Evolutionary conservation across 768 basidiomycete genomes (phyloP).

Genomic region (Termitomyces sp.): DNA sequence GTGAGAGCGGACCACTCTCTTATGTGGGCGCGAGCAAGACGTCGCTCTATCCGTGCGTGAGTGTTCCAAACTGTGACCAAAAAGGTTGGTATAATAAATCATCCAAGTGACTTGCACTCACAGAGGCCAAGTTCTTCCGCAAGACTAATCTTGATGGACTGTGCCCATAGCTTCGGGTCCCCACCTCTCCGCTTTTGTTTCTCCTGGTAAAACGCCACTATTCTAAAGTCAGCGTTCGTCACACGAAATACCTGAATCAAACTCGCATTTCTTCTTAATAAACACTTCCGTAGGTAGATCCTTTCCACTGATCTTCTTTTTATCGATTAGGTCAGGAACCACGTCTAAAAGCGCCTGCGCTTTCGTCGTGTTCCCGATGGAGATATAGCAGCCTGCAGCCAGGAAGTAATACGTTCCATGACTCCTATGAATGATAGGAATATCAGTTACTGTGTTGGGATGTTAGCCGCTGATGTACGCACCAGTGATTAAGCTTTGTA

Average conservation of each 20-base stretch:
- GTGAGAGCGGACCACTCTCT: conserved; percentile 43
- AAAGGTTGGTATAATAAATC: not conserved
- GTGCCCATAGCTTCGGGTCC: conserved; percentile 41
- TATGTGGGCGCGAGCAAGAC: conserved; percentile 55
- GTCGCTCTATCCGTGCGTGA: conserved; percentile 51
- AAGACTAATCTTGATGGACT: conserved; percentile 57
- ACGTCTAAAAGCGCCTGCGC: conserved; percentile 57
- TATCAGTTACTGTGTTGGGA: not conserved
- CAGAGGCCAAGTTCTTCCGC: conserved; percentile 75
- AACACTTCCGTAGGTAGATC: conserved; percentile 71
- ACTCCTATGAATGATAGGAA: conserved; percentile 45
- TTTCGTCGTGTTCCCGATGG: conserved; percentile 45
- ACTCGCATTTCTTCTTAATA: conserved; percentile 70
- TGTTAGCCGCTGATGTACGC: conserved; percentile 13
- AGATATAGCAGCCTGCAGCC: conserved; percentile 68
- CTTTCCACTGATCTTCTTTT: conserved; percentile 59
- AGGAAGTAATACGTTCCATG: conserved; percentile 77
- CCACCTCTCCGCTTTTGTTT: conserved; percentile 57
- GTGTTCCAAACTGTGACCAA: conserved; percentile 66
- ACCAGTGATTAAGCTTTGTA: conserved; percentile 67
- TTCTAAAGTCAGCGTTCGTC: not conserved
- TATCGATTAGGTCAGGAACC: conserved; percentile 54
- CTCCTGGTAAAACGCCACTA: conserved; percentile 70
- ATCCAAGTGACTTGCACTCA: conserved; percentile 25
- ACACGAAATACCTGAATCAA: not conserved